These are phyloP conservation scores for Salvia sclarea DNA, from an alignment of 305 asterid genomes.

Conservation along the genomic window DNA sequence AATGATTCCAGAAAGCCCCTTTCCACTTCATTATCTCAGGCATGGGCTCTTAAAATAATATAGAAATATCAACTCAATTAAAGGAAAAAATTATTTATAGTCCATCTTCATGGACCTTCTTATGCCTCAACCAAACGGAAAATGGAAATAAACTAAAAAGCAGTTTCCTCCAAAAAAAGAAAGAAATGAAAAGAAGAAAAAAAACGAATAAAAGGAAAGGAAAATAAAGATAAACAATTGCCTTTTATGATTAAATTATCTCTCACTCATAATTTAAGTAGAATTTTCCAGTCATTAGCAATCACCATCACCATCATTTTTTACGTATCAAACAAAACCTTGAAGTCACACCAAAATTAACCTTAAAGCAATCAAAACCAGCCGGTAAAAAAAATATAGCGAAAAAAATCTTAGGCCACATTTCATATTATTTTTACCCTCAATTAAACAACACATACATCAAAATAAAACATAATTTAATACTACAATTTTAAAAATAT, in stretches of 20 bases:
- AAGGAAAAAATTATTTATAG: neutral
- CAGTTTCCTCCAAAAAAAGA: neutral
- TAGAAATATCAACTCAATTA: neutral
- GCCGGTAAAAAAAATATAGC: neutral
- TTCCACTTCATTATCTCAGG: neutral
- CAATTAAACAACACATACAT: no score
- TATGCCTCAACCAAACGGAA: neutral
- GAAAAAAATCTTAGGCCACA: neutral
- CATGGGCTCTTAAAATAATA: neutral
- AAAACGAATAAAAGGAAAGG: neutral
- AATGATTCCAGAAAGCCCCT: neutral
- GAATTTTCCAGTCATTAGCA: neutral
- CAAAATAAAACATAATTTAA: no score
- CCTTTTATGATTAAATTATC: neutral
- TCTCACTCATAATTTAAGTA: neutral
- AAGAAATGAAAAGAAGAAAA: neutral
- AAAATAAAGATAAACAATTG: neutral
- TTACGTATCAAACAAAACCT: neutral
- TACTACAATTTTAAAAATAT: no score
- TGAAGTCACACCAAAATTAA: neutral
- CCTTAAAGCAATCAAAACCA: constrained; percentile 8
- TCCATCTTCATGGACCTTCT: neutral
- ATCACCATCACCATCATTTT: neutral
- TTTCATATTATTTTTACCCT: neutral
- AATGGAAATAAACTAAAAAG: neutral